Evolutionary conservation across 495 filamentous ascomycete species (phyloP).

Genomic region (Terfezia boudieri): DNA sequence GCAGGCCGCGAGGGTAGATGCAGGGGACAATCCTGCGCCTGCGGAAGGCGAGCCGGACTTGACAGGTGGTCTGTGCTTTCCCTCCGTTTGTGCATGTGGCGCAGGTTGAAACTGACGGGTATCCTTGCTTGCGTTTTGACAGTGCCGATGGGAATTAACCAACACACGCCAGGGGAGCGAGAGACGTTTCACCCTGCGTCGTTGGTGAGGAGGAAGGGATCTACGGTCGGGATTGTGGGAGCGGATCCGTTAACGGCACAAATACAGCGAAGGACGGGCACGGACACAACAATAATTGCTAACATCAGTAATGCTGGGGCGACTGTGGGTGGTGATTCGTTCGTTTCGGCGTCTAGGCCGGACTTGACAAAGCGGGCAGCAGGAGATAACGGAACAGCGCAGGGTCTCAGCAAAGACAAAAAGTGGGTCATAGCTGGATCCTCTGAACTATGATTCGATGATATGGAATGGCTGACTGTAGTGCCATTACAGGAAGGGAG

Average conservation of each 20-base stretch:
- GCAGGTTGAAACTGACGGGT: neutral
- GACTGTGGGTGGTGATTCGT: conserved; percentile 30
- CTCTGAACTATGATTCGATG: conserved; percentile 1
- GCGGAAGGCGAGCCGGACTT: neutral
- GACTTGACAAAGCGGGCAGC: conserved; percentile 19
- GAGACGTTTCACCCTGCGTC: neutral
- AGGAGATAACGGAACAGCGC: conserved; percentile 14
- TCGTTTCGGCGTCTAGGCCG: conserved; percentile 23
- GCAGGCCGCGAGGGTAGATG: neutral
- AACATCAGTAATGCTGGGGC: conserved; percentile 38
- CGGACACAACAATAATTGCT: conserved; percentile 36
- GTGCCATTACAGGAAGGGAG: conserved; percentile 41
- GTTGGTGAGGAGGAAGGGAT: neutral
- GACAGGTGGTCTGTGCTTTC: neutral
- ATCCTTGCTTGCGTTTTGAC: neutral
- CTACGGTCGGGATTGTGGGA: neutral
- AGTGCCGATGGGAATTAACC: neutral
- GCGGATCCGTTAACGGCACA: conserved; percentile 24
- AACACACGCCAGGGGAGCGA: neutral
- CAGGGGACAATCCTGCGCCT: neutral
- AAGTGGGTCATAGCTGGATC: conserved; percentile 18
- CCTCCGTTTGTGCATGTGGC: neutral
- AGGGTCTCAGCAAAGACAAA: conserved; percentile 22
- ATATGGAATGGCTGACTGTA: conserved; percentile 12
- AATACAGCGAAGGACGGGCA: conserved; percentile 67